These are phyloP conservation scores for Abrus precatorius DNA, from an alignment of 306 rosid genomes.

Conservation along the genomic window DNA sequence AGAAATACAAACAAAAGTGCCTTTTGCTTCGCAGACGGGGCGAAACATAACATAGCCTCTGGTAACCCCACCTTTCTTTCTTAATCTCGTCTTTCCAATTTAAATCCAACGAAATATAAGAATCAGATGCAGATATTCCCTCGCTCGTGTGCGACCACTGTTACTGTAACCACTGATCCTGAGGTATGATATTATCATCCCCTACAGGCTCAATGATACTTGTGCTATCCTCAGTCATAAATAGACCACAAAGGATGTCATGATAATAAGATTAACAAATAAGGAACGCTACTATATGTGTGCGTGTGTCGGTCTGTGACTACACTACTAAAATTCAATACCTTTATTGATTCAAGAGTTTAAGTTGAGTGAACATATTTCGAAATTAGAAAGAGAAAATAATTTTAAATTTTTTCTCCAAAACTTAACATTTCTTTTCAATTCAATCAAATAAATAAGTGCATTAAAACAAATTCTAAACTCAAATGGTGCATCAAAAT, in stretches of 20 bases:
- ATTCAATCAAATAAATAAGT: no score
- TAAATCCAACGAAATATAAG: not conserved
- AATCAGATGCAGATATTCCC: constrained; percentile 3
- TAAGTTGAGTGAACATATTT: no score
- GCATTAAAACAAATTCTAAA: no score
- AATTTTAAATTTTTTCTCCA: no score
- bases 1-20: constrained; percentile 25
- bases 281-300: not conserved
- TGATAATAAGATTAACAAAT: not conserved
- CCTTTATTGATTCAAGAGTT: not conserved
- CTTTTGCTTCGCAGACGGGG: not conserved
- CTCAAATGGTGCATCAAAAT: no score
- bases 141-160: no score
- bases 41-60: no score
- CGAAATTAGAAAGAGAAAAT: no score
- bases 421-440: no score
- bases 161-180: not conserved
- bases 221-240: not conserved
- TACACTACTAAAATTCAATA: not conserved
- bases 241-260: not conserved
- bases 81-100: not conserved
- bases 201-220: no score
- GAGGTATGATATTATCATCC: no score
- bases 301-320: not conserved
- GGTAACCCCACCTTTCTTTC: no score